These are phyloP conservation scores for Melampsora larici-populina DNA, from an alignment of 1,284 basidiomycete genomes.

Conservation along the genomic window DNA sequence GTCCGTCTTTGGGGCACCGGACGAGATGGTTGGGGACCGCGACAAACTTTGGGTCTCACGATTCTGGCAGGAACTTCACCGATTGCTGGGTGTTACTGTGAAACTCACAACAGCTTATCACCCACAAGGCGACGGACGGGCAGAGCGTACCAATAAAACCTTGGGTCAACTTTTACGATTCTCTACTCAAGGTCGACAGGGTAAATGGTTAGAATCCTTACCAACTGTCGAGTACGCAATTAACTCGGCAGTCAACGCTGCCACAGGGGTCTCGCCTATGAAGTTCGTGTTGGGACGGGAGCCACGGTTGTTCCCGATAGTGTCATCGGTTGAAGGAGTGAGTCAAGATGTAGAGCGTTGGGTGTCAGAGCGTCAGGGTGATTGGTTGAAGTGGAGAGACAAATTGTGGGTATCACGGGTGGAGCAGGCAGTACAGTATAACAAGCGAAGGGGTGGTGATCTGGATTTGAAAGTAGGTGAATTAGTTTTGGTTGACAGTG, in stretches of 20 bases:
- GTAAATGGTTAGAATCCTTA: neutral
- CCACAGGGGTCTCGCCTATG: neutral
- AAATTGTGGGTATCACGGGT: neutral
- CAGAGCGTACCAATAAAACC: conserved; percentile 10
- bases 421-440: neutral
- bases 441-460: too few species aligned
- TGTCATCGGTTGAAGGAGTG: too few species aligned
- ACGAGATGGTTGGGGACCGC: neutral
- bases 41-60: neutral
- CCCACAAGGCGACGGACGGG: conserved; percentile 2
- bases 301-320: neutral
- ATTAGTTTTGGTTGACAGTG: too few species aligned
- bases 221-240: too few species aligned
- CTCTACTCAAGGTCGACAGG: neutral
- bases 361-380: neutral
- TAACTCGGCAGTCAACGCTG: neutral
- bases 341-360: neutral
- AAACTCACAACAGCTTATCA: neutral
- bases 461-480: too few species aligned
- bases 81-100: neutral
- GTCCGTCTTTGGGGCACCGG: neutral
- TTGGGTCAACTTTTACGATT: neutral
- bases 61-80: neutral
- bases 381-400: neutral
- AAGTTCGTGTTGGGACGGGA: neutral